Evolutionary conservation across 2,329 filamentous ascomycete species (phyloP).

Genomic region (Aciculosporium take): DNA sequence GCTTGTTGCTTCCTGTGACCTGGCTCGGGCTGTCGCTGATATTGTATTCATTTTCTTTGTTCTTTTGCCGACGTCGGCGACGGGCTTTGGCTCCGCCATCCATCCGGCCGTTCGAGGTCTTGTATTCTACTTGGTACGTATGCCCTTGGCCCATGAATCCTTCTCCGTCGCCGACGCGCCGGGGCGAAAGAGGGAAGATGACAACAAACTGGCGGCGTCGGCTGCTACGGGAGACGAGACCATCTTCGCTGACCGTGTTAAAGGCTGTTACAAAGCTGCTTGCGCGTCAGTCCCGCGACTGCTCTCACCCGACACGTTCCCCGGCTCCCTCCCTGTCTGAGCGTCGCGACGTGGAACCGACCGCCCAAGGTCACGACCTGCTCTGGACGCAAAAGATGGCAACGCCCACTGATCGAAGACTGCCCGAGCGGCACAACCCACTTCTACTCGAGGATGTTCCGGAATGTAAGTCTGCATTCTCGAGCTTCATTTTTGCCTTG

Average conservation of each 20-base stretch:
- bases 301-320: not conserved
- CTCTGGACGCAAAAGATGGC: slow-evolving; percentile 17
- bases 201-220: not conserved
- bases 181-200: not conserved
- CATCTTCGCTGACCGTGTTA: not conserved
- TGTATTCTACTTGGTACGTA: slow-evolving; percentile 1
- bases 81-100: not conserved
- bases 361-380: not conserved
- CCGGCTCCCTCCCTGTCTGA: not conserved
- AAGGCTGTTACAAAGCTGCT: not conserved
- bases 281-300: not conserved
- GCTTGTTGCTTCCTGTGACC: slow-evolving; percentile 3
- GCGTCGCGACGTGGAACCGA: slow-evolving; percentile 3
- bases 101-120: not conserved
- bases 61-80: not conserved
- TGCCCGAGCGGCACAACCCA: slow-evolving; percentile 51
- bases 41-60: not conserved
- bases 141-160: not conserved
- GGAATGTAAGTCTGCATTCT: slow-evolving; percentile 33
- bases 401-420: slow-evolving; percentile 23
- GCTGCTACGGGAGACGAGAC: not conserved
- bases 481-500: not conserved
- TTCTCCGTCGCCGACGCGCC: not conserved
- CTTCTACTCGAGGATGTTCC: slow-evolving; percentile 52
- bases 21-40: slow-evolving; percentile 3